Conservation (phyloP, 225 moss, liverwort and hornwort species). For the Bryoerythrophyllum caledonicum region DNA sequence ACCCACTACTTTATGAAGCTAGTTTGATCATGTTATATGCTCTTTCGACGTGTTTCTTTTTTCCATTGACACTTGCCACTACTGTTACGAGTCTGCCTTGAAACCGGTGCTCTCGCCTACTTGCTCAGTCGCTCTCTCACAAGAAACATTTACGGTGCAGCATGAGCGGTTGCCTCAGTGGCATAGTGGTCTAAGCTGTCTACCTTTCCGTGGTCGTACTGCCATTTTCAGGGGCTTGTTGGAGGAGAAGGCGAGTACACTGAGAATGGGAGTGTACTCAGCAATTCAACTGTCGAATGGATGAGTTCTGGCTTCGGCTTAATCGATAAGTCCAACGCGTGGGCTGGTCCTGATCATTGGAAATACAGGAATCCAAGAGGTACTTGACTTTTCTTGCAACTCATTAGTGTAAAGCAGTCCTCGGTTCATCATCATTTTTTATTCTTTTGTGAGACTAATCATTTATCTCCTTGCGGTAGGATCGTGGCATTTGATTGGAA, state of each 20-base stretch:
- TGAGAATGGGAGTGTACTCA: slow-evolving; percentile 41
- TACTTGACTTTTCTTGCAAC: slow-evolving; percentile 31
- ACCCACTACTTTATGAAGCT: slow-evolving; percentile 1
- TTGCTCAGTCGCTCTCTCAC: not conserved
- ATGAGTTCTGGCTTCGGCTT: slow-evolving; percentile 55
- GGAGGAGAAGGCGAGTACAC: slow-evolving; percentile 61
- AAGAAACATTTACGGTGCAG: not conserved
- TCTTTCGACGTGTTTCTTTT: slow-evolving; percentile 10
- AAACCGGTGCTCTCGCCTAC: not conserved
- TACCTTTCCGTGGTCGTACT: slow-evolving; percentile 20
- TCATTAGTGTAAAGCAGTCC: slow-evolving; percentile 10
- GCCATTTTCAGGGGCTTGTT: slow-evolving; percentile 45
- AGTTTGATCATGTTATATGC: slow-evolving; percentile 4
- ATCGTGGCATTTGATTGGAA: slow-evolving; percentile 4
- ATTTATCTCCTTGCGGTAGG: not conserved
- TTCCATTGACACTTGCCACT: not conserved
- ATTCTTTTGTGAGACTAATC: not conserved
- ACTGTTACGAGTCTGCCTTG: not conserved
- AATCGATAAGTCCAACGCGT: slow-evolving; percentile 75
- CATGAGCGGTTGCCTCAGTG: not conserved
- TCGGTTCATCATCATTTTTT: not conserved
- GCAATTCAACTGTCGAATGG: slow-evolving; percentile 73
- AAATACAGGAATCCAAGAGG: slow-evolving; percentile 82
- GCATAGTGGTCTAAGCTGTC: slow-evolving; percentile 14
- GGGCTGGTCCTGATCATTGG: slow-evolving; percentile 99